phyloP scores from a whole-genome alignment of 2,329 filamentous ascomycete genomes.

The Venturia oleaginea region DNA sequence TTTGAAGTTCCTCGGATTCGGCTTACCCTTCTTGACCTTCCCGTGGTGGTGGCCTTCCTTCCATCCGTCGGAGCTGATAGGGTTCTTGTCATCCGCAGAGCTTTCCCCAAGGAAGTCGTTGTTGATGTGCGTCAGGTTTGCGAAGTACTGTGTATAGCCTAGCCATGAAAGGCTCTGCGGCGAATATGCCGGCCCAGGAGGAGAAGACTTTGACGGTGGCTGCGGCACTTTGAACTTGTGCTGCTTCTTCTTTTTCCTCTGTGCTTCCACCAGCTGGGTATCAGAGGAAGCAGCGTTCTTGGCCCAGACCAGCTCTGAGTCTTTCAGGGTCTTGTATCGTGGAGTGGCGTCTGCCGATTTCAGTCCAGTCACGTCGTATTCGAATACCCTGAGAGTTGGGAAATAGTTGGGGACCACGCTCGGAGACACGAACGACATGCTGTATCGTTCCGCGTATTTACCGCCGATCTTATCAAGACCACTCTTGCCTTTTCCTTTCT shows the following conservation, averaged over 20 bases:
- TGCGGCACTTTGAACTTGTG: slow-evolving; percentile 49
- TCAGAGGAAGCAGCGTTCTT: slow-evolving; percentile 24
- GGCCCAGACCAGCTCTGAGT: not conserved
- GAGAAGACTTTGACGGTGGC: slow-evolving; percentile 60
- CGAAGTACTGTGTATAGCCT: slow-evolving; percentile 83
- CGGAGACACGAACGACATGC: slow-evolving; percentile 69
- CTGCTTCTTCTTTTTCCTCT: slow-evolving; percentile 47
- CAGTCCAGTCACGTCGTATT: slow-evolving; percentile 83
- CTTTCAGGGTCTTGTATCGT: slow-evolving; percentile 14
- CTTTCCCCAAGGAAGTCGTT: slow-evolving; percentile 45
- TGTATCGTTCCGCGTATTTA: slow-evolving; percentile 74
- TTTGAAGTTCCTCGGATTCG: slow-evolving; percentile 54
- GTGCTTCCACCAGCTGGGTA: slow-evolving; percentile 37
- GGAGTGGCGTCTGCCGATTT: slow-evolving; percentile 2
- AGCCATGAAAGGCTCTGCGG: slow-evolving; percentile 71
- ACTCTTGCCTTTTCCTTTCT: slow-evolving; percentile 44
- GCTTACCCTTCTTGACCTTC: slow-evolving; percentile 35
- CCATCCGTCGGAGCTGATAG: slow-evolving; percentile 40
- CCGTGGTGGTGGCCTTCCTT: slow-evolving; percentile 54
- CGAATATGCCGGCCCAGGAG: slow-evolving; percentile 83
- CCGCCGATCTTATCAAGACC: slow-evolving; percentile 62
- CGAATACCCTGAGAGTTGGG: slow-evolving; percentile 78
- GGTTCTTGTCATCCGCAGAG: slow-evolving; percentile 15
- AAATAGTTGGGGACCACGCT: slow-evolving; percentile 92
- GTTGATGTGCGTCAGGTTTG: slow-evolving; percentile 87